phyloP scores from a whole-genome alignment of 2,329 filamentous ascomycete species.

The Ascochyta clinopodiicola region DNA sequence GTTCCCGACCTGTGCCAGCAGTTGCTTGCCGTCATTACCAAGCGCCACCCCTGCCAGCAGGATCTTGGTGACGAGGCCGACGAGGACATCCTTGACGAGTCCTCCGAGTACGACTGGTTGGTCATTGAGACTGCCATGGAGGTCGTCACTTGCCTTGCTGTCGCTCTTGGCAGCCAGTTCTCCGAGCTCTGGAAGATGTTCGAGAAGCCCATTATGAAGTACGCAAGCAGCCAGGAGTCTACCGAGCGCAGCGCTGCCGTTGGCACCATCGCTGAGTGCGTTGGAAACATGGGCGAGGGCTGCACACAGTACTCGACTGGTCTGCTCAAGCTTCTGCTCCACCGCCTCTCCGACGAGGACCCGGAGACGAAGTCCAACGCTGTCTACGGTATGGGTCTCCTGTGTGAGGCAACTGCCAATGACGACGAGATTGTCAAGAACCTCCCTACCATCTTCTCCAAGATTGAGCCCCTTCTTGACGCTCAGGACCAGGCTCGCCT shows the following conservation, averaged over 20 bases:
- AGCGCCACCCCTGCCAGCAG: slow-evolving; percentile 90
- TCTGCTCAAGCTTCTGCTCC: slow-evolving; percentile 80
- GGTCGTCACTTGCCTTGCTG: slow-evolving; percentile 82
- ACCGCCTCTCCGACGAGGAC: slow-evolving; percentile 88
- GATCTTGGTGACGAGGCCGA: slow-evolving; percentile 83
- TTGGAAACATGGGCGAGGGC: slow-evolving; percentile 80
- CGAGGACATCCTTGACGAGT: slow-evolving; percentile 71
- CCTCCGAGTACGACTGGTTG: slow-evolving; percentile 97
- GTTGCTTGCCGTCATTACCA: slow-evolving; percentile 80
- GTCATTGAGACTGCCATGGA: slow-evolving; percentile 94
- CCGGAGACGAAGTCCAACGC: slow-evolving; percentile 93
- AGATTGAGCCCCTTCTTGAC: slow-evolving; percentile 84
- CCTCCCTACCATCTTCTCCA: slow-evolving; percentile 79
- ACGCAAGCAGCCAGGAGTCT: slow-evolving; percentile 82
- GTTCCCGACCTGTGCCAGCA: slow-evolving; percentile 79
- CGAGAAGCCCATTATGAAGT: slow-evolving; percentile 88
- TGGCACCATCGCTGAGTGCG: slow-evolving; percentile 89
- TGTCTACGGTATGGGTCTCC: slow-evolving; percentile 85
- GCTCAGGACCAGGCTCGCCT: slow-evolving; percentile 80
- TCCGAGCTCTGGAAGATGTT: slow-evolving; percentile 94
- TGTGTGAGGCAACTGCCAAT: slow-evolving; percentile 82
- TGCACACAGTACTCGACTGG: slow-evolving; percentile 80
- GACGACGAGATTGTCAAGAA: slow-evolving; percentile 74
- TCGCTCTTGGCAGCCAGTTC: slow-evolving; percentile 81
- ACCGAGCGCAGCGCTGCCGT: slow-evolving; percentile 89